phyloP scores from a whole-genome alignment of 2,329 filamentous ascomycete species.

The Cercospora sp. region DNA sequence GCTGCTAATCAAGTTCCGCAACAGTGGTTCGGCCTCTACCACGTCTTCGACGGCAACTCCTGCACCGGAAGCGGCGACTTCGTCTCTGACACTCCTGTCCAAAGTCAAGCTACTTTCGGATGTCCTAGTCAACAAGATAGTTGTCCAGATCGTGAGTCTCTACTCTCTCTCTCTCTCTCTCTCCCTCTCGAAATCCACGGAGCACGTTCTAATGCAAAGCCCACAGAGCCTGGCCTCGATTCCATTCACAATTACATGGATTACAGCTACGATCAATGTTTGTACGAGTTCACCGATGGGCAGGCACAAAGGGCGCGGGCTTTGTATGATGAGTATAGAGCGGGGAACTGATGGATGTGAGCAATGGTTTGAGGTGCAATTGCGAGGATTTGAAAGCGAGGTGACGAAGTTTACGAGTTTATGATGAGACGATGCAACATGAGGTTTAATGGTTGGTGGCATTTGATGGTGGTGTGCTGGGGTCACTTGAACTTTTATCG shows the following conservation, averaged over 20 bases:
- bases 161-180: neutral
- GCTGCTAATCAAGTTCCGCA: neutral
- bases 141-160: conserved; percentile 41
- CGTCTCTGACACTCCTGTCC: conserved; percentile 44
- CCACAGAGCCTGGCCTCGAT: conserved; percentile 38
- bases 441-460: neutral
- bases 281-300: conserved; percentile 23
- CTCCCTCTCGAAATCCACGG: neutral
- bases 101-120: conserved; percentile 47
- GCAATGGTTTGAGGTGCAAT: too few relatives aligned
- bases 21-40: conserved; percentile 36
- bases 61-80: conserved; percentile 45
- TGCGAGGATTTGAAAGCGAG: neutral
- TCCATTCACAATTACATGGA: conserved; percentile 57
- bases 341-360: conserved; percentile 23
- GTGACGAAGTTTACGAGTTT: neutral
- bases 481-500: neutral
- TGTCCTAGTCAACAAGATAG: conserved; percentile 52
- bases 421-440: neutral
- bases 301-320: conserved; percentile 18
- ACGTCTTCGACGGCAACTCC: conserved; percentile 45
- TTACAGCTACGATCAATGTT: conserved; percentile 30
- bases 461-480: neutral
- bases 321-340: conserved; percentile 22
- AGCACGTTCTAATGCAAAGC: neutral